Percentiles rank a stretch among this genome's conserved stretches.
phyloP scores from a whole-genome alignment of 2,329 filamentous ascomycete genomes.

The Calonectria pseudoreteaudii region DNA sequence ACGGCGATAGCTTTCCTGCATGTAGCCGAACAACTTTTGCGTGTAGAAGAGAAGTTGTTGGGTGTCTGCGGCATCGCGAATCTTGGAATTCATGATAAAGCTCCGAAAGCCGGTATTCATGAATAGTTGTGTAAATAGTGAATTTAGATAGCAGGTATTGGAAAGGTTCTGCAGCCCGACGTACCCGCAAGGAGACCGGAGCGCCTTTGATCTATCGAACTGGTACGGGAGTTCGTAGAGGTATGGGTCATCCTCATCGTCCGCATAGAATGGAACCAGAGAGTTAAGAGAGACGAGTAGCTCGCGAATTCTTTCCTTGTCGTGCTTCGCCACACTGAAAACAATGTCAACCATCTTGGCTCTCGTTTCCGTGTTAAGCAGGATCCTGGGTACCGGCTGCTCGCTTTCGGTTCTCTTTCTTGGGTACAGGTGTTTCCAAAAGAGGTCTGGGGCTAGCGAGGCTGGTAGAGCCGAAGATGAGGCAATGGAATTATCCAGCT shows the following conservation, averaged over 20 bases:
- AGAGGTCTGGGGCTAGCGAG: conserved; percentile 57
- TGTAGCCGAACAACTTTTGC: conserved; percentile 82
- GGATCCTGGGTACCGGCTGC: conserved; percentile 50
- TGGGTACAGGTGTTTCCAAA: conserved; percentile 76
- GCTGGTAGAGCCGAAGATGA: conserved; percentile 40
- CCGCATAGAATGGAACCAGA: conserved; percentile 52
- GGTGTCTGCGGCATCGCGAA: conserved; percentile 64
- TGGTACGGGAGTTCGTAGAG: conserved; percentile 69
- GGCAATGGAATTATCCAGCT: conserved; percentile 41
- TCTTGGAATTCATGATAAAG: conserved; percentile 79
- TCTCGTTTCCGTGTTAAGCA: conserved; percentile 68
- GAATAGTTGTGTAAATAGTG: conserved; percentile 91
- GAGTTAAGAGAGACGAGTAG: conserved; percentile 58
- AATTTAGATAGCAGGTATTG: conserved; percentile 98
- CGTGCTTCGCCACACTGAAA: conserved; percentile 65
- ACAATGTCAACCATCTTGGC: conserved; percentile 71
- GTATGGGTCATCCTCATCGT: conserved; percentile 62
- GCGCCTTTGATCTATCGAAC: conserved; percentile 74
- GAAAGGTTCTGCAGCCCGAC: conserved; percentile 92
- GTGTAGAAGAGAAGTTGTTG: conserved; percentile 82
- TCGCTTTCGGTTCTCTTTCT: conserved; percentile 49
- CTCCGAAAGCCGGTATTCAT: conserved; percentile 92
- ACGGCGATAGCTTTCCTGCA: conserved; percentile 85
- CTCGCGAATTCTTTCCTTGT: conserved; percentile 59
- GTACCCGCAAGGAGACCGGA: conserved; percentile 84